Conservation (phyloP, 345 rosid species). For the Linum lewisii region DNA sequence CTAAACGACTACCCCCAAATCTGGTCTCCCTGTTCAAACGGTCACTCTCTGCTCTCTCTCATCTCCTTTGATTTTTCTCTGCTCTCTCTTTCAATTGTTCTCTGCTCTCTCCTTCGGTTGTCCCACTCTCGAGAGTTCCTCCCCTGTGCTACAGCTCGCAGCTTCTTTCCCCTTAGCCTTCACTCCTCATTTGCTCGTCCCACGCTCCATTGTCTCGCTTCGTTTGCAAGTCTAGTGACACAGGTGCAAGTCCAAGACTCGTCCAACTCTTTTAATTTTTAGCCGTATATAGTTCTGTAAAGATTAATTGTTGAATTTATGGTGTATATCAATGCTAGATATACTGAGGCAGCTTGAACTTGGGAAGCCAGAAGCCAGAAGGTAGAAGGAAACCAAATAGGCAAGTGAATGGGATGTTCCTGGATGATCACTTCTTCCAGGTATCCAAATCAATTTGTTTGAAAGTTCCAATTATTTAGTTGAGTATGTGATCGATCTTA, state of each 20-base stretch:
- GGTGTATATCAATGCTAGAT: slow-evolving; percentile 36
- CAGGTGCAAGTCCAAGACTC: too few relatives aligned
- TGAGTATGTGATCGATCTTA: neutral
- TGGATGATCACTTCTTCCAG: slow-evolving; percentile 74
- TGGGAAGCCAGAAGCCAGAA: slow-evolving; percentile 39
- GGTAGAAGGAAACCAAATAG: slow-evolving; percentile 37
- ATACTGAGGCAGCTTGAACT: slow-evolving; percentile 50
- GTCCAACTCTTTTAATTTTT: neutral
- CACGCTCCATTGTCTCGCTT: slow-evolving; percentile 15
- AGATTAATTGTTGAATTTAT: neutral
- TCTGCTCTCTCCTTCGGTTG: too few relatives aligned
- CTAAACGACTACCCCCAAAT: too few relatives aligned
- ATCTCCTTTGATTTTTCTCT: too few relatives aligned
- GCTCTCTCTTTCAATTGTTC: too few relatives aligned
- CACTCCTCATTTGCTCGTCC: neutral
- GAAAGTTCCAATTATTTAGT: neutral
- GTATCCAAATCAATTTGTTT: slow-evolving; percentile 23
- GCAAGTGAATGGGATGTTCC: slow-evolving; percentile 56
- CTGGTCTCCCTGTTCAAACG: too few relatives aligned
- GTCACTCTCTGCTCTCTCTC: too few relatives aligned
- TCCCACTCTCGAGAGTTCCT: neutral
- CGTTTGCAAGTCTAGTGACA: slow-evolving; percentile 14
- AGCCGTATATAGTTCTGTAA: neutral
- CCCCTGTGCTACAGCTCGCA: slow-evolving; percentile 15
- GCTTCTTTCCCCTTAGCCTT: neutral